phyloP scores from a whole-genome alignment of 176 grass and related monocot species.

The Musa beccarii region DNA sequence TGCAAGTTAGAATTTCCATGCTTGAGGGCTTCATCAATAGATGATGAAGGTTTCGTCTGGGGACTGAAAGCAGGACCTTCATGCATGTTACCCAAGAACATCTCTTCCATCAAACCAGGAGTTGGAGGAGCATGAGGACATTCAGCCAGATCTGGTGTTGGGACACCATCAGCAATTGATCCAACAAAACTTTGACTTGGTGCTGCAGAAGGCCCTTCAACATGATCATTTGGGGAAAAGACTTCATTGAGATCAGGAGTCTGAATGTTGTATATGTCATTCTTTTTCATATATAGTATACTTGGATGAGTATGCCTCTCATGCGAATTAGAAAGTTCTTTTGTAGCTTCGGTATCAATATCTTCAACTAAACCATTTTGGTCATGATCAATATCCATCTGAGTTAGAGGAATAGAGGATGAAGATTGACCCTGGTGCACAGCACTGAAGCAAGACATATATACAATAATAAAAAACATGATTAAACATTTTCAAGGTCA shows the following conservation, averaged over 20 bases:
- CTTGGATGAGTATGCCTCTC: conserved; percentile 37
- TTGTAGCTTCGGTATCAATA: conserved; percentile 34
- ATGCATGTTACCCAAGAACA: conserved; percentile 58
- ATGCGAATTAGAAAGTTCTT: conserved; percentile 32
- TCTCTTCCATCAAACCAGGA: conserved; percentile 84
- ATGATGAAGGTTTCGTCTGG: conserved; percentile 54
- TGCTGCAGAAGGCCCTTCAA: conserved; percentile 29
- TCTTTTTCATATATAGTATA: neutral
- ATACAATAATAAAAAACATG: neutral
- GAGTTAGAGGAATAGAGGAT: conserved; percentile 28
- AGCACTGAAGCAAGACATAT: conserved; percentile 24
- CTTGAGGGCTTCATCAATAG: conserved; percentile 44
- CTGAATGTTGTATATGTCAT: conserved; percentile 22
- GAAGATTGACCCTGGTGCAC: conserved; percentile 52
- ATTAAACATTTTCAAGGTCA: neutral
- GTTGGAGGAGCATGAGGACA: conserved; percentile 74
- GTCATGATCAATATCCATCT: conserved; percentile 76
- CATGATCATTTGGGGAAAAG: conserved; percentile 53
- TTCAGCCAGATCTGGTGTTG: conserved; percentile 48
- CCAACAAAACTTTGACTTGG: conserved; percentile 32
- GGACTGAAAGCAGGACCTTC: conserved; percentile 69
- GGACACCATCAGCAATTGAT: conserved; percentile 40
- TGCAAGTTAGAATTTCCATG: conserved; percentile 32
- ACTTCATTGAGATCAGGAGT: conserved; percentile 92
- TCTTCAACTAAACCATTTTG: conserved; percentile 35